Evolutionary conservation across 352 stramenopile genomes (phyloP), one percentile per base, ranked within the genome.

Genomic region (Pythium guiyangense): DNA sequence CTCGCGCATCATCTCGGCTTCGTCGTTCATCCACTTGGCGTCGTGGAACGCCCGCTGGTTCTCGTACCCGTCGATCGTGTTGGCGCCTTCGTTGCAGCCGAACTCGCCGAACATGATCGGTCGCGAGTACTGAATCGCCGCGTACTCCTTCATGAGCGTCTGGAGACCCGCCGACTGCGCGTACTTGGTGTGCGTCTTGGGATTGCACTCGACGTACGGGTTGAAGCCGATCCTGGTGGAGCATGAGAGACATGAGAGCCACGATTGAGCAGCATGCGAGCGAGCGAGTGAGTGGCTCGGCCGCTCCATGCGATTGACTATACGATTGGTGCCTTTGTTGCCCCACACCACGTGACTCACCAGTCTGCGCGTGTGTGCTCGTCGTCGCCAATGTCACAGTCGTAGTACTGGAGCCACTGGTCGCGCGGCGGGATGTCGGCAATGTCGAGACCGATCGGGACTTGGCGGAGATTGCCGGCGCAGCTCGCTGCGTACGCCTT

Each of bases 31-130:
- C 78, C 79, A 90, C 49, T 83, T 83, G 17, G 79, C 76, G 50
- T 89, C 76, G 27, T 67, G 63, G 60, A 86, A 89, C 18, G 57
- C 63, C 35, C 82, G 82, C 66, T 90, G 79, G 55, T 82, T 83
- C 59, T 80, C 79, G 44, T 68, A 90, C 25, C 76, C 77, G 0
- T 90, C 76, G 46, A 92, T 49, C 2, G 82, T 92, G 54, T 87
- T 88, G 0, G 43, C 55, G 31, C 78, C 77, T 20, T 71, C 65
- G 64, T 87, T 90, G 66, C 82, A 92, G 6, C 82, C 82, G 52
- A 84, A 92, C 60, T 92, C 82, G 42, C 76, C 77, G 52, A 92
- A 86, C 67, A 92, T 84, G 52, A 92, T 61, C 6, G 77, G 76
- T 6, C 73, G 74, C 35, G 75, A 70, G 60, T 86, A 86, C 10